Base-by-base conservation (phyloP, 2,329 filamentous ascomycete genomes). In the Aspergillus transmontanensis region DNA sequence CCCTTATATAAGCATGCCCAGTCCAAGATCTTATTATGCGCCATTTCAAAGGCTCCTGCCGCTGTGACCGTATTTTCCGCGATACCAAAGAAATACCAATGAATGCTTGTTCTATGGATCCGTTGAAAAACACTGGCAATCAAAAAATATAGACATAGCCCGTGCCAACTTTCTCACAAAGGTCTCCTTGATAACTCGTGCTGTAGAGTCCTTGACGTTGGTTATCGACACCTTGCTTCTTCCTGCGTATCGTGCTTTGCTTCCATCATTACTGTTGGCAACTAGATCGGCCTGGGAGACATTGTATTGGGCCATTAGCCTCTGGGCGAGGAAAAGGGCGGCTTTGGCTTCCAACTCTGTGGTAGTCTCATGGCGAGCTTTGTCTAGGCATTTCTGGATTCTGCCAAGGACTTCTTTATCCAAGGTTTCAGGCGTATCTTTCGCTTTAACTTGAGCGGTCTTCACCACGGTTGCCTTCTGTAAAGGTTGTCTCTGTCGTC, bases 351-450 rank as follows among this genome's bases (percentile, higher is more conserved):
- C 71, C 14, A 51, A 50, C 51, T 71, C 69, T 68, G 66, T 39
- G 65, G 58, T 56, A 63, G 66, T 21, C 26, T 62, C 41, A 59
- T 72, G 67, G 32, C 67, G 63, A 23, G 69, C 69, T 46, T 65
- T 61, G 10, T 58, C 58, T 41, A 71, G 66, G 45, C 68, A 72
- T 63, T 73, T 73, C 60, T 66, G 64, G 48, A 72, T 72, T 34
- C 64, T 68, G 12, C 65, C 62, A 19, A 72, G 54, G 34, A 64
- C 50, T 4, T 11, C 50, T 46, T 58, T 56, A 39, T 64, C 58
- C 46, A 61, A 36, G 5, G n/a, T 43, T 45, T 55, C 19, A 14
- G 43, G 21, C 1, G 21, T 51, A 36, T 57, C 28, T n/a, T 48
- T 45, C 6, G 34, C n/a, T 26, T 53, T 46, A 32, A 41, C 34